Base-by-base conservation (phyloP, 345 rosid genomes). In the Carallia pectinifolia region DNA sequence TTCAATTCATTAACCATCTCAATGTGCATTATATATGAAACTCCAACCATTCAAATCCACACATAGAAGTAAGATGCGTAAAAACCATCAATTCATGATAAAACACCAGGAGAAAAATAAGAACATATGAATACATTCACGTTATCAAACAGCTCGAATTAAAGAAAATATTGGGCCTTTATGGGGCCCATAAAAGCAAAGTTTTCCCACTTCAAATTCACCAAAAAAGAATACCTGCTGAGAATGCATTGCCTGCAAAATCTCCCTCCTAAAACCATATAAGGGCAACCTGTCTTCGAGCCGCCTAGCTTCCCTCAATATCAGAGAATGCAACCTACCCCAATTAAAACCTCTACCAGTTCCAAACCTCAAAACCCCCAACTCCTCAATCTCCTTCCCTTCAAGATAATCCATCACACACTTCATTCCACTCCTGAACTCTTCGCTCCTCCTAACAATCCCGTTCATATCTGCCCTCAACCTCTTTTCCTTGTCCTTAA, bases 211-310 rank as follows among this genome's bases (percentile, higher is more conserved):
- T 30, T 54, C 33, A 61, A 60, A 27, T 36, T 18, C 5, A 9
- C 15, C 34, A 34, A 6, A 67, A 58, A 33, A 50, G 13, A 6
- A 30, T 62, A 93, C 97, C 96, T 88, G 92, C 37, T 80, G 71
- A 1, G 59, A 61, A 71, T 80, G 70, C 68, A 93, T 81, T 71
- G 36, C 68, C 61, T 50, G 67, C 69, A 91, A 83, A 80, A 91
- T 84, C 40, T 73, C 82, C 58, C 64, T 74, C 70, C 97, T 72
- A 66, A 66, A 65, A 16, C 87, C 80, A 33, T 89, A 93, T 53
- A 93, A 87, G 5, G 98, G 98, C 55, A 91, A 66, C 9, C 93
- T 93, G 83, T 84, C 88, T 44, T 88, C 87, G 4, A 91, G 78
- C 81, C 97, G 81, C 70, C 84, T 79, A 79, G 90, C 82, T 80